These are phyloP conservation scores for Guyanaporus albipodus DNA, from an alignment of 768 basidiomycete genomes.

Conservation along the genomic window DNA sequence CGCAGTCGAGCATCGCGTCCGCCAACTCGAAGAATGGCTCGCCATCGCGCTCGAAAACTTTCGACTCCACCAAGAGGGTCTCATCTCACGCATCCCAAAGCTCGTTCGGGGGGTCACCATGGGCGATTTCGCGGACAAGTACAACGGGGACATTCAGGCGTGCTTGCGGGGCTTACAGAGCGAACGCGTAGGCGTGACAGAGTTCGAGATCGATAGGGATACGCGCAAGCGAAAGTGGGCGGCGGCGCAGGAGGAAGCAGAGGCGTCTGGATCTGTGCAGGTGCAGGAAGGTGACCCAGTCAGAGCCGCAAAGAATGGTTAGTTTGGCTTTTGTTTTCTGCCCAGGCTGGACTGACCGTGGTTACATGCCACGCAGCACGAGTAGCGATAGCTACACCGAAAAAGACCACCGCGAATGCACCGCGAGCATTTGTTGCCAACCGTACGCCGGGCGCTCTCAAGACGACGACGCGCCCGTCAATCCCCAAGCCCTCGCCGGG, in stretches of 20 bases:
- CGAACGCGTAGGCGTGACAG: conserved; percentile 52
- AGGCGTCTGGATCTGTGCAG: conserved; percentile 34
- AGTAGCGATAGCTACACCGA: conserved; percentile 46
- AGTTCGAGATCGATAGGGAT: conserved; percentile 58
- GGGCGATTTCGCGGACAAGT: conserved; percentile 75
- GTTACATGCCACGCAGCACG: conserved; percentile 36
- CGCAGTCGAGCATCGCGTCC: conserved; percentile 68
- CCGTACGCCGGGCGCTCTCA: conserved; percentile 41
- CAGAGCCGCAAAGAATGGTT: conserved; percentile 60
- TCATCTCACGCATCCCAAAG: conserved; percentile 70
- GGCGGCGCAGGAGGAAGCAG: conserved; percentile 53
- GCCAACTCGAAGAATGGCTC: conserved; percentile 74
- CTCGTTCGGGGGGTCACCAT: conserved; percentile 68
- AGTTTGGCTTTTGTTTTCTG: background rate
- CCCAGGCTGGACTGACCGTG: background rate
- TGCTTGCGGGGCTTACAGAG: conserved; percentile 66
- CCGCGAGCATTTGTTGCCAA: too few species aligned
- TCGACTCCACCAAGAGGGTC: conserved; percentile 68
- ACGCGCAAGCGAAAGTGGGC: conserved; percentile 78
- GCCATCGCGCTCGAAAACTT: conserved; percentile 71
- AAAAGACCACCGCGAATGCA: conserved; percentile 36
- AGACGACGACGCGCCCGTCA: conserved; percentile 25
- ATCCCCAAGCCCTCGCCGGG: conserved; percentile 32
- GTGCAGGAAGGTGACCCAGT: conserved; percentile 13
- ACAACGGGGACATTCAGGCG: conserved; percentile 70